Evolutionary conservation across 352 stramenopile genomes (phyloP).

Genomic region (Globisporangium acanthophoron): DNA sequence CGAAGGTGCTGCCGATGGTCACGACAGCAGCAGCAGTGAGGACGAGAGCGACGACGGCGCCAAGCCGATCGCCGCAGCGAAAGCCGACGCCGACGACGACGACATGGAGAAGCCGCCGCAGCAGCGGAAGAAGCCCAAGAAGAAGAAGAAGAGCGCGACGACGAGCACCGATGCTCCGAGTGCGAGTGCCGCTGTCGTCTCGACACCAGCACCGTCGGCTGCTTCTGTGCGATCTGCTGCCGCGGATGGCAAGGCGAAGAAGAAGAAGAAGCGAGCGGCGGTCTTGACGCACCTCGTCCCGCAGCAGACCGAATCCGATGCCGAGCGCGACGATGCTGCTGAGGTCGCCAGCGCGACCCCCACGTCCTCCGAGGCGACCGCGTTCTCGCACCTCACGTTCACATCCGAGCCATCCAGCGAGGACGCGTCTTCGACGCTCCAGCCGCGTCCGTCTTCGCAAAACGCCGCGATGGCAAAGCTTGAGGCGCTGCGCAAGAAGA

Average conservation of each 20-base stretch:
- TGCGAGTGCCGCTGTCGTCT: background rate
- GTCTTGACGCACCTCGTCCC: slow-evolving; percentile 28
- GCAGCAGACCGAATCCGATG: slow-evolving; percentile 13
- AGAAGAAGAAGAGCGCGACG: slow-evolving; percentile 17
- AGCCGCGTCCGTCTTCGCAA: slow-evolving; percentile 39
- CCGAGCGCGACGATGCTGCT: background rate
- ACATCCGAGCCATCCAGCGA: slow-evolving; percentile 2
- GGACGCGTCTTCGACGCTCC: background rate
- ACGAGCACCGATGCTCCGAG: background rate
- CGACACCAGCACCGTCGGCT: background rate
- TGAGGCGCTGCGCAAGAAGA: slow-evolving; percentile 68
- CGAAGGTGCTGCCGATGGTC: slow-evolving; percentile 14
- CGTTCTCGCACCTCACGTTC: background rate
- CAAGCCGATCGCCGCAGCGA: background rate
- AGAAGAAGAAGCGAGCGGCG: slow-evolving; percentile 20
- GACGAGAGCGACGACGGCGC: slow-evolving; percentile 13
- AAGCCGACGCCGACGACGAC: background rate
- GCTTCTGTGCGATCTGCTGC: background rate
- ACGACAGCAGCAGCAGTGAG: slow-evolving; percentile 17
- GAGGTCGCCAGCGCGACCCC: background rate
- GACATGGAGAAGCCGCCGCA: background rate
- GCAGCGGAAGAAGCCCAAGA: slow-evolving; percentile 15
- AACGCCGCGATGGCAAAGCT: slow-evolving; percentile 65
- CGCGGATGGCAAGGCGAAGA: slow-evolving; percentile 5
- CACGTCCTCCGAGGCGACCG: background rate